Percentiles rank a stretch among this genome's conserved stretches.
Conservation (phyloP, 495 filamentous ascomycete genomes). For the Podospora appendiculata region DNA sequence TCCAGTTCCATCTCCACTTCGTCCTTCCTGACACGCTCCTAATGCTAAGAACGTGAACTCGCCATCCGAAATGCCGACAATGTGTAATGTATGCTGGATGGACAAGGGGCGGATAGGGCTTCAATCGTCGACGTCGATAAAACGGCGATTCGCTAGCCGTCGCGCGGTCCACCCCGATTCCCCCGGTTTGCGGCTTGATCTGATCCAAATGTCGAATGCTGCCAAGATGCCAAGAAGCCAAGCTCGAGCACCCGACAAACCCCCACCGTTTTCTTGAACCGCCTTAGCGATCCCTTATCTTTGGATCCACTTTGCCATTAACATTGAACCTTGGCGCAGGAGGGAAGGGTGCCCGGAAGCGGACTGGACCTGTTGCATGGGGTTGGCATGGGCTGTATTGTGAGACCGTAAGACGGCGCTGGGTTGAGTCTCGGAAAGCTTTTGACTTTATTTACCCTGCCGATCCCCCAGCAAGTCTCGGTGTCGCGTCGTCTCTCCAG, state of each 20-base stretch:
- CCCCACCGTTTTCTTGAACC: constrained; percentile 10
- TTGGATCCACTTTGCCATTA: constrained; percentile 5
- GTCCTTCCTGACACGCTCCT: too few relatives aligned
- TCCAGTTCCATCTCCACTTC: too few relatives aligned
- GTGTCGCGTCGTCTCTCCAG: background rate
- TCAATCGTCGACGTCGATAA: too few relatives aligned
- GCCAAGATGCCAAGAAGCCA: background rate
- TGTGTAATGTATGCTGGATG: too few relatives aligned
- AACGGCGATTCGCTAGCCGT: background rate
- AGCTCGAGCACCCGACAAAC: background rate
- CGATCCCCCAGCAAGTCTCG: constrained; percentile 8
- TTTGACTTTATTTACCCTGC: constrained; percentile 18
- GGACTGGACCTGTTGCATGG: background rate
- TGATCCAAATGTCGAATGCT: background rate
- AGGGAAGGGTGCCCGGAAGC: constrained; percentile 9
- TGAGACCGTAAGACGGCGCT: background rate
- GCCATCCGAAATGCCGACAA: too few relatives aligned
- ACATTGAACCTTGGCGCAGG: constrained; percentile 7
- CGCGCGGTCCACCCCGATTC: background rate
- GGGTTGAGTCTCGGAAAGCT: background rate
- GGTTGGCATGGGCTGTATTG: background rate
- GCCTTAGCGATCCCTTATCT: constrained; percentile 13
- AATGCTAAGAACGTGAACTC: too few relatives aligned
- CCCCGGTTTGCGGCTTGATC: background rate
- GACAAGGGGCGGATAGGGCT: too few relatives aligned